phyloP scores from a whole-genome alignment of 2,329 filamentous ascomycete species.

The Chaetomium globosum region DNA sequence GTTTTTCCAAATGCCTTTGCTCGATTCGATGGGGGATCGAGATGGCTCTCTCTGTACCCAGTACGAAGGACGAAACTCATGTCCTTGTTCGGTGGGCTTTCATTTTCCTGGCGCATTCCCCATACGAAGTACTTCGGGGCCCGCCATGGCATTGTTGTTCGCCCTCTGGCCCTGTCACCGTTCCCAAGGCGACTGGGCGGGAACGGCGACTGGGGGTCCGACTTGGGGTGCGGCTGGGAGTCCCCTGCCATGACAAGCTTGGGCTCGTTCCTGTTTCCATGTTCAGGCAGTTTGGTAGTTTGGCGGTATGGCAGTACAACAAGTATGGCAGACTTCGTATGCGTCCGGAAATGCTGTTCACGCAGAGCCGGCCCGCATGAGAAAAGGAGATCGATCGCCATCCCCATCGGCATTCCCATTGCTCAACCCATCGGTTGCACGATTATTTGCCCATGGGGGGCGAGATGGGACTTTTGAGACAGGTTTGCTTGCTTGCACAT shows the following conservation, averaged over 20 bases:
- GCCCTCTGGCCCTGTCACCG: too few species aligned
- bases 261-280: background rate
- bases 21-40: constrained; percentile 39
- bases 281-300: constrained; percentile 1
- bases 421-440: background rate
- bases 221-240: background rate
- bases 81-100: background rate
- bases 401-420: background rate
- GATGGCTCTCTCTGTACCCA: constrained; percentile 28
- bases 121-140: background rate
- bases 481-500: background rate
- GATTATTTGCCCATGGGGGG: constrained; percentile 1
- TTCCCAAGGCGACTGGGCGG: background rate
- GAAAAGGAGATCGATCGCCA: background rate
- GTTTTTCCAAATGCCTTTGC: constrained; percentile 40
- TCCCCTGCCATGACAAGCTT: background rate
- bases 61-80: background rate
- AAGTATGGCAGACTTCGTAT: too few species aligned
- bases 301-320: too few species aligned
- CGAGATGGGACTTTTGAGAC: constrained; percentile 10
- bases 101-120: background rate
- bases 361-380: background rate
- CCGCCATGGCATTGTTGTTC: background rate
- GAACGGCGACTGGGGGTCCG: too few species aligned
- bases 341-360: background rate